These are phyloP conservation scores for Pichia kudriavzevii DNA, from an alignment of 1,139 yeast species.

Conservation along the genomic window DNA sequence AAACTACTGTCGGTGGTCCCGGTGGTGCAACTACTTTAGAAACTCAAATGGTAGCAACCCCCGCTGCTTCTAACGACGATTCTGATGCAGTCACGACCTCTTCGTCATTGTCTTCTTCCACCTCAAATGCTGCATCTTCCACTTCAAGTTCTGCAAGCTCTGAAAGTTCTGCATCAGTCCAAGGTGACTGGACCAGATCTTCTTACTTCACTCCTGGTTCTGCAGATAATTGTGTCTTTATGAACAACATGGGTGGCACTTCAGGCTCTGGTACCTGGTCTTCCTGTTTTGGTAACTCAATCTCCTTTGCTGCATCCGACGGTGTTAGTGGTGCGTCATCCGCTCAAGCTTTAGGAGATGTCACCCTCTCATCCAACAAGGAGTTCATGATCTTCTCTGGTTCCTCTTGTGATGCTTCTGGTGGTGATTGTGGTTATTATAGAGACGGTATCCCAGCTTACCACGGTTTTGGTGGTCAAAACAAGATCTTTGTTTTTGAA, in stretches of 20 bases:
- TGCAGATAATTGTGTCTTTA: constrained; percentile 66
- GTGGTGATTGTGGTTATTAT: constrained; percentile 77
- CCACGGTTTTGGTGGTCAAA: constrained; percentile 77
- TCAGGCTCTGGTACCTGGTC: constrained; percentile 85
- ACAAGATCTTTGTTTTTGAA: constrained; percentile 83
- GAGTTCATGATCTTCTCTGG: constrained; percentile 78
- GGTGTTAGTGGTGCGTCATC: constrained; percentile 60
- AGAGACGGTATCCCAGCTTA: constrained; percentile 82
- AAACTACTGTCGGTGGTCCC: constrained; percentile 23
- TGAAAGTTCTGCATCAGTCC: constrained; percentile 29
- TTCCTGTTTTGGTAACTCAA: constrained; percentile 76
- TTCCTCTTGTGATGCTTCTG: constrained; percentile 45
- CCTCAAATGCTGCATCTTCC: constrained; percentile 22
- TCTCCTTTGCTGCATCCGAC: constrained; percentile 70
- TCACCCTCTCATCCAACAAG: constrained; percentile 59
- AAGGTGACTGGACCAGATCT: constrained; percentile 64
- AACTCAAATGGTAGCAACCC: too few species aligned
- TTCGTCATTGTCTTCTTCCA: constrained; percentile 8
- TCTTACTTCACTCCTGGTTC: constrained; percentile 67
- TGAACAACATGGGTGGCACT: constrained; percentile 74
- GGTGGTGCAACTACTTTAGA: constrained; percentile 26
- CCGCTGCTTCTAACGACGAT: constrained; percentile 11
- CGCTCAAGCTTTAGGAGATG: constrained; percentile 55
- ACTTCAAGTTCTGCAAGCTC: constrained; percentile 26
- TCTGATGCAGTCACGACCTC: constrained; percentile 2